phyloP scores from a whole-genome alignment of 345 rosid species.

The Linum lewisii region DNA sequence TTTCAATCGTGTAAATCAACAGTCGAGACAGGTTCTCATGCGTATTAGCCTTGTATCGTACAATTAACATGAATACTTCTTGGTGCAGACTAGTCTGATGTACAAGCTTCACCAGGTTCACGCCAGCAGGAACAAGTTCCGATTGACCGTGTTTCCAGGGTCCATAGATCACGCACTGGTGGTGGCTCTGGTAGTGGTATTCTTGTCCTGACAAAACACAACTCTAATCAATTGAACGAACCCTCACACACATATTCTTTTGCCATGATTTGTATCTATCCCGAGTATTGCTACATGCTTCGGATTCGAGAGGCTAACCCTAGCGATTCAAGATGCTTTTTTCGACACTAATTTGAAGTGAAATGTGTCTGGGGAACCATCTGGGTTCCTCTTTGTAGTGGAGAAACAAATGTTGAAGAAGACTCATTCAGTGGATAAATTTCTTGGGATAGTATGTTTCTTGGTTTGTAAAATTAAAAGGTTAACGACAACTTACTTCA shows the following conservation, averaged over 20 bases:
- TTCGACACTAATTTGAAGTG: too few relatives aligned
- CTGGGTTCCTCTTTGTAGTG: too few relatives aligned
- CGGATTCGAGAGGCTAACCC: not conserved
- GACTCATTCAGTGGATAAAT: too few relatives aligned
- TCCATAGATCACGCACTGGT: conserved; percentile 37
- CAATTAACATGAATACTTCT: not conserved
- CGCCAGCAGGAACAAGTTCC: conserved; percentile 47
- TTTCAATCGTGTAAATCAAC: too few relatives aligned
- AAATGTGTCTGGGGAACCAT: too few relatives aligned
- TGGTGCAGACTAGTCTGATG: conserved; percentile 85
- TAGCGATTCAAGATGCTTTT: not conserved
- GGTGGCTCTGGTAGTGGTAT: conserved; percentile 55
- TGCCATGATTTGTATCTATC: not conserved
- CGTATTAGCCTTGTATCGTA: not conserved
- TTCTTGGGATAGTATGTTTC: too few relatives aligned
- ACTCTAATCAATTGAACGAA: not conserved
- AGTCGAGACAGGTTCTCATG: not conserved
- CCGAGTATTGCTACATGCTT: not conserved
- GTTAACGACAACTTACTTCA: too few relatives aligned
- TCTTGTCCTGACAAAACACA: conserved; percentile 21
- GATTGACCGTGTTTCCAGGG: conserved; percentile 67
- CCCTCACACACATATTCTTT: too few relatives aligned
- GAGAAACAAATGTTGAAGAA: too few relatives aligned
- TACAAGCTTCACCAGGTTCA: conserved; percentile 71
- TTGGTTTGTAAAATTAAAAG: too few relatives aligned